Conservation (phyloP, 2,329 filamentous ascomycete species). For the Harringtonia lauricola region DNA sequence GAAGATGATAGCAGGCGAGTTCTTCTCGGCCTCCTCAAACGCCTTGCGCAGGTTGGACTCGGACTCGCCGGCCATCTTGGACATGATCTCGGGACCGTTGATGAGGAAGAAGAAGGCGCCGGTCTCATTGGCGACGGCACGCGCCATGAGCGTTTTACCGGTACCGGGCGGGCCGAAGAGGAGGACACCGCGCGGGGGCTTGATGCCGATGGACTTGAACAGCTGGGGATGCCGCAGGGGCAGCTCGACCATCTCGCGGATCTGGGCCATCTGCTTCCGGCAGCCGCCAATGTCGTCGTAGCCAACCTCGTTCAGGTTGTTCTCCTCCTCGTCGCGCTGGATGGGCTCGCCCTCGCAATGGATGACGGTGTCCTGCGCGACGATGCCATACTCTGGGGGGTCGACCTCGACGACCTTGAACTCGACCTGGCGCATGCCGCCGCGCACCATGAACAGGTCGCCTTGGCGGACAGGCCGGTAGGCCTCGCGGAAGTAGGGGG, state of each 20-base stretch:
- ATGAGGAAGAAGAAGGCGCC: conserved; percentile 99
- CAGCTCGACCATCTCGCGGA: conserved; percentile 95
- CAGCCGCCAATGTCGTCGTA: conserved; percentile 99
- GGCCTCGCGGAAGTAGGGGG: conserved; percentile 98
- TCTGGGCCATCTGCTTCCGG: conserved; percentile 99
- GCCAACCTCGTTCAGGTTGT: conserved; percentile 96
- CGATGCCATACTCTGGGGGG: conserved; percentile 95
- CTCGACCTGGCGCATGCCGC: conserved; percentile 97
- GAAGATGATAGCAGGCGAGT: conserved; percentile 98
- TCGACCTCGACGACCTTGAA: conserved; percentile 99
- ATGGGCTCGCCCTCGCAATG: conserved; percentile 96
- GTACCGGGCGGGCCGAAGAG: conserved; percentile 96
- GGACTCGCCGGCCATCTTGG: conserved; percentile 99
- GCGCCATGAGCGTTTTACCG: conserved; percentile 98
- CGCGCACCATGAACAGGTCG: conserved; percentile 92
- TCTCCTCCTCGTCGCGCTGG: conserved; percentile 97
- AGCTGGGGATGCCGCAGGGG: conserved; percentile 94
- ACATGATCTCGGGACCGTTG: conserved; percentile 99
- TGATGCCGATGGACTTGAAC: conserved; percentile 99
- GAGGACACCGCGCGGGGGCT: conserved; percentile 94
- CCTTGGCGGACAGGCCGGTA: conserved; percentile 96
- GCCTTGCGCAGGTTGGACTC: conserved; percentile 97
- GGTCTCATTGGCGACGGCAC: conserved; percentile 96
- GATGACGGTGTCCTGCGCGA: conserved; percentile 96
- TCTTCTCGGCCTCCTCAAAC: conserved; percentile 99